Evolutionary conservation across 202 grass and related monocot species (phyloP), one percentile per base, ranked within the genome.

Genomic region (Panicum virgatum): DNA sequence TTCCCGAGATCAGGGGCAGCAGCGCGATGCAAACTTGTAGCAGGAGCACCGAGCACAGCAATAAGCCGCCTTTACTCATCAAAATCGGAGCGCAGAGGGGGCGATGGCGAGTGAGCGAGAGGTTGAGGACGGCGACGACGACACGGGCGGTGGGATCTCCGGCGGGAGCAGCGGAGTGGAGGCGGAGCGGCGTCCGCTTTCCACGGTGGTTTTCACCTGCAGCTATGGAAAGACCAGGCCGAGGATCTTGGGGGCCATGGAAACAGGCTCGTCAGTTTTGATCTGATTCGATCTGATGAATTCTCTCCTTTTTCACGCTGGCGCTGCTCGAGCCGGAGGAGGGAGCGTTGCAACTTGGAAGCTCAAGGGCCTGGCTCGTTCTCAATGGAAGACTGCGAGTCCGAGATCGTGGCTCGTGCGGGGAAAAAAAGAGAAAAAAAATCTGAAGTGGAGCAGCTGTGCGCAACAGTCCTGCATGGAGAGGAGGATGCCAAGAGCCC

Each of bases 41-140:
- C 56, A 79, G 3, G 53, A 77, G 11, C 79, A 82, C 3, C 38
- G 23, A 22, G 47, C 84, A 52, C 53, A 87, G 20, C 20, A 77
- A n/a, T n/a, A n/a, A 40, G 22, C 6, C 6, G 51, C 62, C 53
- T 32, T 27, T 77, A 63, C 72, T 63, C 72, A 71, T 77, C 64
- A 54, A 73, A 10, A 52, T 20, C 42, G 47, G 20, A 22, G 8
- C 63, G 43, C 58, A 37, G 76, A 78, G 34, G 32, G 16, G 23
- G n/a, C n/a, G n/a, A n/a, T n/a, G n/a, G 7, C 7, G 48, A 50
- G 82, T 7, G 50, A 30, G 23, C 15, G 23, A 50, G 48, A 12
- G 19, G 59, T 48, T 26, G 43, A 9, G 3, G 27, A 15, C 51
- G 25, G 4, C 4, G 15, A 4, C 44, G 14, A 6, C 12, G 66